Percentiles rank a stretch among this genome's conserved stretches.
These are phyloP conservation scores for Rhexocercosporidium sp. DNA, from an alignment of 2,329 filamentous ascomycete genomes.

Conservation along the genomic window DNA sequence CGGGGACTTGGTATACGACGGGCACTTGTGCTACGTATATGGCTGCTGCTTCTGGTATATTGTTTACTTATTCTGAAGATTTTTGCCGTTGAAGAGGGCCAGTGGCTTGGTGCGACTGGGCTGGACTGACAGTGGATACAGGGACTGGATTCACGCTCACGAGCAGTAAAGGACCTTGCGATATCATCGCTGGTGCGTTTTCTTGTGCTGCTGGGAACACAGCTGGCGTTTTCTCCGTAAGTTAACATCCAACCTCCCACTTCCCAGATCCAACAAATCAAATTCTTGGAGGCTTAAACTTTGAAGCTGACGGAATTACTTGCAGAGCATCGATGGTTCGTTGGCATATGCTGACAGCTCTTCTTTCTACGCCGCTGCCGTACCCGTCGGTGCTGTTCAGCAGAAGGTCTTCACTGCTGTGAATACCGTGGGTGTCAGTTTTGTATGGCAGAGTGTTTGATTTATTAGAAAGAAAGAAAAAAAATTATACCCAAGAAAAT, in stretches of 20 bases:
- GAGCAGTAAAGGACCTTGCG: constrained; percentile 64
- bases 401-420: constrained; percentile 38
- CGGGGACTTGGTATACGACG: constrained; percentile 69
- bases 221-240: constrained; percentile 44
- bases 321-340: constrained; percentile 30
- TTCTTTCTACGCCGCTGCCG: constrained; percentile 42
- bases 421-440: constrained; percentile 39
- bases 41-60: constrained; percentile 56
- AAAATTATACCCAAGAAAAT: no score
- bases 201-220: constrained; percentile 57
- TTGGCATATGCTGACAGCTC: constrained; percentile 39
- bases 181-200: constrained; percentile 57
- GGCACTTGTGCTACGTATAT: constrained; percentile 72
- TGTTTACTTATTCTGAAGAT: background rate
- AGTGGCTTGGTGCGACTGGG: constrained; percentile 10
- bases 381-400: constrained; percentile 43
- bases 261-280: background rate
- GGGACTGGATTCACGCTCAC: constrained; percentile 51
- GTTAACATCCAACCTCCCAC: constrained; percentile 19
- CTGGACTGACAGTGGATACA: constrained; percentile 19
- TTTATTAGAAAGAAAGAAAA: no score
- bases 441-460: constrained; percentile 39
- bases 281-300: background rate
- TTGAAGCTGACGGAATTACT: constrained; percentile 10
- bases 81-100: no score